These are phyloP conservation scores for Lasiodiplodia sp. DNA, from an alignment of 2,329 filamentous ascomycete genomes.

Conservation along the genomic window DNA sequence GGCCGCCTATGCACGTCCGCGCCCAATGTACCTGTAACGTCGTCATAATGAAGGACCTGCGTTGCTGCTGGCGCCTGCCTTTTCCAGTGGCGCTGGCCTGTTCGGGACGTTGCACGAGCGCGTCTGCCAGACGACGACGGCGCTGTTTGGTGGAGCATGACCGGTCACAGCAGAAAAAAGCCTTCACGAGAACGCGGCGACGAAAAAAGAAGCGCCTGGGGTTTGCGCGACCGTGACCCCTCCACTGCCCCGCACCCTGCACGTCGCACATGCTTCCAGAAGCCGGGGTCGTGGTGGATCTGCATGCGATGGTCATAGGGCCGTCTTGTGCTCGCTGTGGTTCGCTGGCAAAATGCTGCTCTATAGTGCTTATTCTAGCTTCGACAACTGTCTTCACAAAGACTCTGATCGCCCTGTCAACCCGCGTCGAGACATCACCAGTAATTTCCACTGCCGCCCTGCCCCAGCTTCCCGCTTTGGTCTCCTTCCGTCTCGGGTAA, in stretches of 20 bases:
- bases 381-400: slow-evolving; percentile 26
- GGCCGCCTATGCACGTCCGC: slow-evolving; percentile 7
- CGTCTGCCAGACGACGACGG: neutral
- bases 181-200: neutral
- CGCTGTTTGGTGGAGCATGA: slow-evolving; percentile 15
- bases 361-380: slow-evolving; percentile 27
- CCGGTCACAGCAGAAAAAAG: slow-evolving; percentile 6
- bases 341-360: slow-evolving; percentile 23
- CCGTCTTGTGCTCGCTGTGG: slow-evolving; percentile 14
- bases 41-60: slow-evolving; percentile 22
- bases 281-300: slow-evolving; percentile 17
- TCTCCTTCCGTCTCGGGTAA: slow-evolving; percentile 30
- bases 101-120: slow-evolving; percentile 6
- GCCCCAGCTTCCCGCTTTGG: slow-evolving; percentile 27
- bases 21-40: neutral
- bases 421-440: slow-evolving; percentile 38
- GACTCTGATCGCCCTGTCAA: neutral
- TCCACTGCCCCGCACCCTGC: slow-evolving; percentile 17
- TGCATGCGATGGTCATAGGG: slow-evolving; percentile 1
- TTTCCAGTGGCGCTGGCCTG: neutral
- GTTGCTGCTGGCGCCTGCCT: slow-evolving; percentile 12
- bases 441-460: slow-evolving; percentile 36
- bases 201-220: slow-evolving; percentile 1
- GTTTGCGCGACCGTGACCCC: slow-evolving; percentile 9
- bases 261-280: slow-evolving; percentile 27